Evolutionary conservation across 257 asterid genomes (phyloP).

Genomic region (Jacaranda mimosifolia): DNA sequence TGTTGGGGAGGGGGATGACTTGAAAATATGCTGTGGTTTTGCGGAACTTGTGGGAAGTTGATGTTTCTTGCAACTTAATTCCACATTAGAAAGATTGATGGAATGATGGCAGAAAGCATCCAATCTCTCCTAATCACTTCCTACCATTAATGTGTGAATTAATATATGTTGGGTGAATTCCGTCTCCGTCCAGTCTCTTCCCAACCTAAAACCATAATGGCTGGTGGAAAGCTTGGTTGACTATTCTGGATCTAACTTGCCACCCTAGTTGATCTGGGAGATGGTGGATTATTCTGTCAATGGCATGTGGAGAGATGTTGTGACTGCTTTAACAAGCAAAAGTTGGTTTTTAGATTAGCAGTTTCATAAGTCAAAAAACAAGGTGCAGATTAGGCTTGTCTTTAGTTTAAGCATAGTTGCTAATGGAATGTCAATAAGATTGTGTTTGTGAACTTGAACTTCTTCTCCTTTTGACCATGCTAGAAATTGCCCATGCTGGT

Average conservation of each 20-base stretch:
- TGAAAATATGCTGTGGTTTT: slow-evolving; percentile 3
- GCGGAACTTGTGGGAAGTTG: not conserved
- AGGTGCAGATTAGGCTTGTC: slow-evolving; percentile 1
- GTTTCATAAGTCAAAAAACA: slow-evolving; percentile 13
- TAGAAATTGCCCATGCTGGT: too few relatives aligned
- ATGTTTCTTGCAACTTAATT: not conserved
- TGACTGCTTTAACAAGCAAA: not conserved
- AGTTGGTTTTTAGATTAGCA: not conserved
- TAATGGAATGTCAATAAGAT: slow-evolving; percentile 1
- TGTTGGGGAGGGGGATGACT: not conserved
- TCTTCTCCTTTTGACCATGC: not conserved
- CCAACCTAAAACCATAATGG: slow-evolving; percentile 4
- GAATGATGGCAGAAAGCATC: too few relatives aligned
- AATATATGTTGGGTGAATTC: not conserved
- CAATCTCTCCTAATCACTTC: too few relatives aligned
- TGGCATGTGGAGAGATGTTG: not conserved
- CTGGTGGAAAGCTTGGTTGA: slow-evolving; percentile 26
- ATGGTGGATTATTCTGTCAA: not conserved
- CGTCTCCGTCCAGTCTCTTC: slow-evolving; percentile 9
- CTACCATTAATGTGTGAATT: too few relatives aligned
- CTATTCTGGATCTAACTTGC: slow-evolving; percentile 4
- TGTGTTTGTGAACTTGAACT: too few relatives aligned
- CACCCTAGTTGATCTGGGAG: slow-evolving; percentile 13
- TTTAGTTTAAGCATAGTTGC: slow-evolving; percentile 1
- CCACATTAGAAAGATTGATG: not conserved